Conservation (phyloP, 2,329 filamentous ascomycete species). For the Hypoxylon sp. region DNA sequence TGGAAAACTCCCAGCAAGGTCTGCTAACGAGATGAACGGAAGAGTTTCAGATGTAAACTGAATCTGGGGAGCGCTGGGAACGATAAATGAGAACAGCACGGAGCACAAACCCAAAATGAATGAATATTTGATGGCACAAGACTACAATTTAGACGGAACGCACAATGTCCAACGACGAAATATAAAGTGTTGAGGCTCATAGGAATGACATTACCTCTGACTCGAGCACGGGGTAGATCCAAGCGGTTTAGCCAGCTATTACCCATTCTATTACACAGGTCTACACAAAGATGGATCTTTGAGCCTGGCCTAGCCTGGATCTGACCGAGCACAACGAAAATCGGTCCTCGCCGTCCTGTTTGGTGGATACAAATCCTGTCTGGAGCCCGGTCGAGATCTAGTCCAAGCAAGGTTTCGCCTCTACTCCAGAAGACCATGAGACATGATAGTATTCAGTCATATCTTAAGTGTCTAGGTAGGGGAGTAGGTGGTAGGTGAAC, state of each 20-base stretch:
- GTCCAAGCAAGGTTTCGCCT: constrained; percentile 5
- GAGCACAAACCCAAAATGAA: constrained; percentile 1
- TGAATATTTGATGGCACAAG: background rate
- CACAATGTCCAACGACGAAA: background rate
- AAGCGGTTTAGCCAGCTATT: background rate
- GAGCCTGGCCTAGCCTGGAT: constrained; percentile 2
- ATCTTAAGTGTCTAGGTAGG: too few relatives aligned
- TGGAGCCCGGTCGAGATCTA: background rate
- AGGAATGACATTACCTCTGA: constrained; percentile 6
- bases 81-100: background rate
- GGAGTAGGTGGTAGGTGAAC: background rate
- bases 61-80: background rate
- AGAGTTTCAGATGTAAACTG: background rate
- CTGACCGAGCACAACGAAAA: constrained; percentile 23
- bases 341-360: constrained; percentile 1
- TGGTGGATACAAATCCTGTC: constrained; percentile 3
- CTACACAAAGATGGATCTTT: constrained; percentile 6
- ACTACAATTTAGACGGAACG: background rate
- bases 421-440: too few relatives aligned
- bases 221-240: constrained; percentile 2
- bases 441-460: too few relatives aligned
- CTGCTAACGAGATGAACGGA: background rate
- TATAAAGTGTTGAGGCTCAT: constrained; percentile 16
- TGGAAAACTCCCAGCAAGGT: background rate
- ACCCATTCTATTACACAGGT: constrained; percentile 9